Base-by-base conservation (phyloP, 1,284 basidiomycete species). In the Rhodofomes roseus region DNA sequence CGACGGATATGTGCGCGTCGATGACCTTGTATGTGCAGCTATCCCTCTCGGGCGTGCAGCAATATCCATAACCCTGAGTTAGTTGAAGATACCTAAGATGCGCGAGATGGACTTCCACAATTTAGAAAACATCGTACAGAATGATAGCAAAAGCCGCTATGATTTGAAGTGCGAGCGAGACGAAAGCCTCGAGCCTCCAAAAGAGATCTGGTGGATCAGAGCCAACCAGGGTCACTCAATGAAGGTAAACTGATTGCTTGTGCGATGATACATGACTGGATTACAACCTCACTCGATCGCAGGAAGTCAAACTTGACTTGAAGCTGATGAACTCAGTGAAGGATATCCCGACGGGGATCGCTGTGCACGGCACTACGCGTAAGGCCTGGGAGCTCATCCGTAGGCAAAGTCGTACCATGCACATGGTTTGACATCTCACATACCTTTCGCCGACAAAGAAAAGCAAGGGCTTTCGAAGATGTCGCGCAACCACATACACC, bases 191-290 rank as follows among this genome's bases (percentile, higher is more conserved):
- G 72, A 67, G n/a, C 57, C 66, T 29, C 69, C 71, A 5, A 60
- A 68, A 9, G 72, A 78, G 8, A 73, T 81, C 22, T 92, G 89
- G 85, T 95, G 89, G 86, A 95, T 98, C 65, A 81, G 94, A 52
- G 96, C 96, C 0, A 94, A 93, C 62, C 96, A 98, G 74, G 97
- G 96, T 0, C 96, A 98, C 76, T 92, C 94, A 1, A 77, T 96
- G 41, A 82, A 87, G 76, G 92, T 89, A 60, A 27, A 77, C 65
- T 11, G 18, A 20, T 39, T 16, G n/a, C n/a, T n/a, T n/a, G n/a
- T n/a, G n/a, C n/a, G n/a, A 3, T 52, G 27, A 4, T 36, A 20
- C 11, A 7, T 9, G 16, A 18, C 5, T 11, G 29, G 29, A n/a
- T 50, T 23, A 54, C 39, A 25, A 48, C 54, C 18, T 18, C 18